phyloP scores from a whole-genome alignment of 352 stramenopile species.

The Globisporangium solare region DNA sequence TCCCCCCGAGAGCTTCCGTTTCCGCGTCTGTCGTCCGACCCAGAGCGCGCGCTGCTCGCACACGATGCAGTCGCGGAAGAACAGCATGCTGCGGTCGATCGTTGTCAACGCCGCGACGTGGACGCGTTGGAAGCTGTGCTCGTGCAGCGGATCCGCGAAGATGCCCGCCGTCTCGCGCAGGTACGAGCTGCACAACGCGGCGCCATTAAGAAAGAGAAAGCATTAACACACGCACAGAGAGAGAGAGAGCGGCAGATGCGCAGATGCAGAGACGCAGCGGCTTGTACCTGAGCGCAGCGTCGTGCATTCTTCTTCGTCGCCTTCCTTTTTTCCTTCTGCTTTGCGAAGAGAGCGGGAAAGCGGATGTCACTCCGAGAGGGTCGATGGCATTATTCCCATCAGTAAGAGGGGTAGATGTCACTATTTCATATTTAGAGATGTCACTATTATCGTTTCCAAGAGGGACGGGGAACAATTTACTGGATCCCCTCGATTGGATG shows the following conservation, averaged over 20 bases:
- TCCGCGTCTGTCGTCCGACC: conserved; percentile 16
- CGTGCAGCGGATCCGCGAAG: conserved; percentile 46
- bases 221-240: not conserved
- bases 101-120: conserved; percentile 25
- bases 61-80: conserved; percentile 56
- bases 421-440: too few species aligned
- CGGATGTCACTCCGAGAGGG: too few species aligned
- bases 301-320: conserved; percentile 7
- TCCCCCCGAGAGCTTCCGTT: not conserved
- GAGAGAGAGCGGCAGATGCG: not conserved
- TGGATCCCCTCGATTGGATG: too few species aligned
- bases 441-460: too few species aligned
- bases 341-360: too few species aligned
- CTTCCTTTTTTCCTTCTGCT: not conserved
- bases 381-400: too few species aligned
- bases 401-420: too few species aligned
- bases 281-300: conserved; percentile 42
- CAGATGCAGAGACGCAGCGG: conserved; percentile 3
- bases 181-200: conserved; percentile 26
- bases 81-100: conserved; percentile 53
- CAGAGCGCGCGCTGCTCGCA: conserved; percentile 45
- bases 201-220: not conserved
- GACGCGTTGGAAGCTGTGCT: conserved; percentile 50
- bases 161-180: conserved; percentile 30
- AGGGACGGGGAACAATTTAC: too few species aligned